Percentiles rank a stretch among this genome's conserved stretches.
Conservation (phyloP, 73 alveolate genomes). For the Paramecium sonneborni region DNA sequence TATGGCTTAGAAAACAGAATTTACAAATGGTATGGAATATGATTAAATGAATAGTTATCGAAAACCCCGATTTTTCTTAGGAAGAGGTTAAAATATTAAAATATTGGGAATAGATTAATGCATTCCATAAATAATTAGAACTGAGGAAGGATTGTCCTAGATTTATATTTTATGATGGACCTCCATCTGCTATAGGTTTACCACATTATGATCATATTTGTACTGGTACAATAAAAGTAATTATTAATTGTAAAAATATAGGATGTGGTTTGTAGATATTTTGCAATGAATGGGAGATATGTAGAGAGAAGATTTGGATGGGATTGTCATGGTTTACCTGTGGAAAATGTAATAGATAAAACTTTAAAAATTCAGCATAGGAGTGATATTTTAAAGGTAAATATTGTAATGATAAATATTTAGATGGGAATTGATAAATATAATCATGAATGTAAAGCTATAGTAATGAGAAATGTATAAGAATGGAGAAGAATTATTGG, state of each 20-base stretch:
- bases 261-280: slow-evolving; percentile 99
- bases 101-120: slow-evolving; percentile 97
- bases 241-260: neutral
- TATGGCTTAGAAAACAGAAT: slow-evolving; percentile 48
- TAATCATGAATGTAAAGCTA: slow-evolving; percentile 97
- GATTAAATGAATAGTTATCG: slow-evolving; percentile 50
- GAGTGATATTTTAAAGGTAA: slow-evolving; percentile 83
- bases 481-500: slow-evolving; percentile 95
- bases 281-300: slow-evolving; percentile 96
- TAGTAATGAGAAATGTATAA: slow-evolving; percentile 90
- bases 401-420: neutral
- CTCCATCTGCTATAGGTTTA: slow-evolving; percentile 99
- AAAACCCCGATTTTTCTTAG: slow-evolving; percentile 92
- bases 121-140: slow-evolving; percentile 95
- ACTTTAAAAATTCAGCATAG: slow-evolving; percentile 85
- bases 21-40: neutral
- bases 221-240: slow-evolving; percentile 98
- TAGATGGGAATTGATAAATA: slow-evolving; percentile 96
- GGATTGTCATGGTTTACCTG: slow-evolving; percentile 99
- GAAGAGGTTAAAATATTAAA: slow-evolving; percentile 95
- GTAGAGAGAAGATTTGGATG: slow-evolving; percentile 99
- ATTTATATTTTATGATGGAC: slow-evolving; percentile 99
- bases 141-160: slow-evolving; percentile 90
- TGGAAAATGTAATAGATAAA: slow-evolving; percentile 98
- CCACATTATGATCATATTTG: slow-evolving; percentile 99